Percentiles rank a stretch among this genome's conserved stretches.
These are phyloP conservation scores for Salvia hispanica DNA, from an alignment of 257 asterid genomes.

Conservation along the genomic window DNA sequence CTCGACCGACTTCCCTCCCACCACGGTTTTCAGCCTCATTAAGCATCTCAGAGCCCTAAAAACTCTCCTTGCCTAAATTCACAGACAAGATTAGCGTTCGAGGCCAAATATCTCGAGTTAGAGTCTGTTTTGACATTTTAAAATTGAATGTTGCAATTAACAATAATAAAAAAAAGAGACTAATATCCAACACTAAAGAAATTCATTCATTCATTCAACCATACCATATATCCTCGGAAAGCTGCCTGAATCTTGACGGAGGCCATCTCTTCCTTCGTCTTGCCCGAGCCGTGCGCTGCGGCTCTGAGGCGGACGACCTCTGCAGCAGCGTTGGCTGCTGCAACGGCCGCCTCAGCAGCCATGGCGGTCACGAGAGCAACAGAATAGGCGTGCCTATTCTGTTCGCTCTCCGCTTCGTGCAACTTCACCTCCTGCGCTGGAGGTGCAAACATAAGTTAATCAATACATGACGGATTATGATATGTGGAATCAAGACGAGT, in stretches of 20 bases:
- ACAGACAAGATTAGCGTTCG: not conserved
- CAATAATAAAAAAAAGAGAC: too few relatives aligned
- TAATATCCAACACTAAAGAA: too few relatives aligned
- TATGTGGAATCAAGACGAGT: not conserved
- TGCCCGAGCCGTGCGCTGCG: constrained; percentile 43
- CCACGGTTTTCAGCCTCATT: constrained; percentile 61
- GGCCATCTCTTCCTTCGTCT: constrained; percentile 65
- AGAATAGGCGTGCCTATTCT: constrained; percentile 67
- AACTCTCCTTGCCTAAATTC: constrained; percentile 66
- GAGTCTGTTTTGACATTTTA: too few relatives aligned
- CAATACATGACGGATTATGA: not conserved
- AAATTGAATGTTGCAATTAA: too few relatives aligned
- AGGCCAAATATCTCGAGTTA: too few relatives aligned
- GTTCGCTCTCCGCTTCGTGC: constrained; percentile 66
- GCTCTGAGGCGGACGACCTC: constrained; percentile 76
- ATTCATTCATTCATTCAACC: not conserved
- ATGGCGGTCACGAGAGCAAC: constrained; percentile 72
- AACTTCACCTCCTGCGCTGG: constrained; percentile 45
- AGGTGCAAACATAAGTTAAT: constrained; percentile 2
- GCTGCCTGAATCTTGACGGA: constrained; percentile 70
- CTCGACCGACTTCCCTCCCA: constrained; percentile 60
- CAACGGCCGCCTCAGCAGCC: constrained; percentile 91
- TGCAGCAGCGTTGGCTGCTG: constrained; percentile 84
- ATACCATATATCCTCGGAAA: constrained; percentile 80
- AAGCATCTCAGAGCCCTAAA: constrained; percentile 71